phyloP scores from a whole-genome alignment of 2,329 filamentous ascomycete genomes.

The Botrytis paeoniae region DNA sequence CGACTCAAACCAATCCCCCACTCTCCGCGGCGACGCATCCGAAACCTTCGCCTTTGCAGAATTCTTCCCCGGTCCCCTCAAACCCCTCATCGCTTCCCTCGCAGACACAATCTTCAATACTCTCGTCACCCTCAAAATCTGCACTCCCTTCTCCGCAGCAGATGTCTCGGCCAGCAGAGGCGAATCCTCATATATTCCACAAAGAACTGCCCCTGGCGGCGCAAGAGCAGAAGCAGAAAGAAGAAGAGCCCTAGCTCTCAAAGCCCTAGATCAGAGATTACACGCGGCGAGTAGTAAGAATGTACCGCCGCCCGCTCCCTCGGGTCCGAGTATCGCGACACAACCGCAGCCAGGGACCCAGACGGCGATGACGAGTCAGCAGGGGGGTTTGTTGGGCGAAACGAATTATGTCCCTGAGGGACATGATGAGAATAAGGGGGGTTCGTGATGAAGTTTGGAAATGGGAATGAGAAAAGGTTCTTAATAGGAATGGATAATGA shows the following conservation, averaged over 20 bases:
- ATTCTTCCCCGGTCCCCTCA: constrained; percentile 85
- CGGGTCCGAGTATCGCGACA: constrained; percentile 55
- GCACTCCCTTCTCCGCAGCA: constrained; percentile 79
- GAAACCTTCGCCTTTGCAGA: constrained; percentile 95
- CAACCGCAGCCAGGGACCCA: constrained; percentile 55
- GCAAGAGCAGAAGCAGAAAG: constrained; percentile 90
- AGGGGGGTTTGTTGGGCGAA: constrained; percentile 55
- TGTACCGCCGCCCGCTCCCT: constrained; percentile 42
- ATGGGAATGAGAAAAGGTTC: neutral
- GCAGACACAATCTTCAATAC: constrained; percentile 71
- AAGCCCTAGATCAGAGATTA: constrained; percentile 86
- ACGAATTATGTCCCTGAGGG: constrained; percentile 68
- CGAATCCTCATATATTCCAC: constrained; percentile 41
- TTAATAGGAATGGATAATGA: neutral
- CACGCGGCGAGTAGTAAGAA: constrained; percentile 68
- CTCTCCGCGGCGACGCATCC: constrained; percentile 83
- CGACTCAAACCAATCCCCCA: constrained; percentile 56
- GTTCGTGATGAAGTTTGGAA: neutral
- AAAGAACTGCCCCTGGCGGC: constrained; percentile 54
- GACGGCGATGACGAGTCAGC: constrained; percentile 42
- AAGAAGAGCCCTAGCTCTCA: constrained; percentile 81
- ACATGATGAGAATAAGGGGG: constrained; percentile 38
- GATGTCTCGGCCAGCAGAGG: constrained; percentile 75
- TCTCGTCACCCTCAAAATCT: constrained; percentile 72
- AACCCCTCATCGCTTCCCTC: constrained; percentile 73